Evolutionary conservation across 2,329 filamentous ascomycete species (phyloP), one percentile per base, ranked within the genome.

Genomic region (Alternaria panax): DNA sequence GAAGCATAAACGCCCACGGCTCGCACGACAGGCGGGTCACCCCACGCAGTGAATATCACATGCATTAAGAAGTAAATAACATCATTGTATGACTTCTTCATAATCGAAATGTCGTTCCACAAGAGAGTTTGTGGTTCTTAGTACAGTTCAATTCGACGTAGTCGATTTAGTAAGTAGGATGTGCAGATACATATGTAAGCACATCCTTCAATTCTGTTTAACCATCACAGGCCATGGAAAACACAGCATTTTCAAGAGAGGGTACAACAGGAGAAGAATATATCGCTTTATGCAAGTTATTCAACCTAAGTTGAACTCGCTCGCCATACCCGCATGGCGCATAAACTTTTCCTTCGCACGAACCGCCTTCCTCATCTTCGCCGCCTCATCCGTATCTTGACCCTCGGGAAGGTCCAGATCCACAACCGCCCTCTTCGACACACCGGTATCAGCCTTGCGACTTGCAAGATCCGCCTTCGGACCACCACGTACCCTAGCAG

Each of bases 261-360:
- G 7, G 7, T 22, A 12, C 16, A 18, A 16, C 9, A n/a, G 4
- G 1, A 18, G 28, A 34, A 12, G 22, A 20, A 9, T 32, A 36
- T 4, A n/a, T 48, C 14, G 30, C 20, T 34, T n/a, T n/a, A 4
- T 30, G 14, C 32, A 7, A 24, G 20, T 5, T 48, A 8, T 8
- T 60, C 28, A 89, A 16, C 88, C 88, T 73, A 91, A 85, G 73
- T 91, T 91, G 71, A 91, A 91, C 79, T 91, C 88, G 64, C 84
- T 83, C 20, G 87, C 85, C 60, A 82, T 83, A 66, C 83, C 80
- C 79, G 85, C 85, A 68, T 83, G 81, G 59, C 73, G 67, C 76
- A 78, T 77, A 41, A 78, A 83, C 79, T 78, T 83, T 81, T 80
- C 73, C 51, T 70, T 72, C 27, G 73, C 70, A 25, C 78, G 68